Conservation (phyloP, 306 rosid genomes). For the Vicia villosa region DNA sequence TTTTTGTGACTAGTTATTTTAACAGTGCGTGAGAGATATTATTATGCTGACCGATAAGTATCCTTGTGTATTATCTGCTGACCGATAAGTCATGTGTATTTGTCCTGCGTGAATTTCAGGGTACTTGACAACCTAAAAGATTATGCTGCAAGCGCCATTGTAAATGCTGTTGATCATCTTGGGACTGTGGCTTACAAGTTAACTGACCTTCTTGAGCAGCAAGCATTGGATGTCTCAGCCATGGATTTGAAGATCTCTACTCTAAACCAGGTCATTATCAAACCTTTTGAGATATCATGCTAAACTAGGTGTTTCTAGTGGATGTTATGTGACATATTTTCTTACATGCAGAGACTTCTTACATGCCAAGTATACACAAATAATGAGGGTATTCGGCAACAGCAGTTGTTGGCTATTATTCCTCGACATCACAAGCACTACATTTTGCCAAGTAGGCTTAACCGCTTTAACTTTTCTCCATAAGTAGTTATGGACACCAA, state of each 20-base stretch:
- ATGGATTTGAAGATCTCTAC: slow-evolving; percentile 72
- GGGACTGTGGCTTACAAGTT: slow-evolving; percentile 98
- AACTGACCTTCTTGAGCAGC: slow-evolving; percentile 80
- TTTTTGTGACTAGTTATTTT: not conserved
- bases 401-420: slow-evolving; percentile 71
- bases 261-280: slow-evolving; percentile 65
- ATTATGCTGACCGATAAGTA: not conserved
- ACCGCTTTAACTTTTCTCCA: slow-evolving; percentile 20
- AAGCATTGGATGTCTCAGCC: slow-evolving; percentile 67
- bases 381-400: slow-evolving; percentile 91
- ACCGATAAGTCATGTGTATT: not conserved
- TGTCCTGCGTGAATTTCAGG: slow-evolving; percentile 46
- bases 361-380: slow-evolving; percentile 73
- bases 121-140: slow-evolving; percentile 89
- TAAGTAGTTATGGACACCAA: slow-evolving; percentile 28
- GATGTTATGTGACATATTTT: slow-evolving; percentile 36
- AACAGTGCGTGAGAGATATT: not conserved
- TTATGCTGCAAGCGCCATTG: slow-evolving; percentile 89
- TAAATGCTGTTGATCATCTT: slow-evolving; percentile 95
- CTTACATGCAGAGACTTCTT: slow-evolving; percentile 62
- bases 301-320: slow-evolving; percentile 20
- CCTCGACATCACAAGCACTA: slow-evolving; percentile 96
- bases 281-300: slow-evolving; percentile 14
- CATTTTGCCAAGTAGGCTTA: slow-evolving; percentile 78
- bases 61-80: slow-evolving; percentile 2